Conservation (phyloP, 2,329 filamentous ascomycete species). For the Rhytidhysteron rufulum region DNA sequence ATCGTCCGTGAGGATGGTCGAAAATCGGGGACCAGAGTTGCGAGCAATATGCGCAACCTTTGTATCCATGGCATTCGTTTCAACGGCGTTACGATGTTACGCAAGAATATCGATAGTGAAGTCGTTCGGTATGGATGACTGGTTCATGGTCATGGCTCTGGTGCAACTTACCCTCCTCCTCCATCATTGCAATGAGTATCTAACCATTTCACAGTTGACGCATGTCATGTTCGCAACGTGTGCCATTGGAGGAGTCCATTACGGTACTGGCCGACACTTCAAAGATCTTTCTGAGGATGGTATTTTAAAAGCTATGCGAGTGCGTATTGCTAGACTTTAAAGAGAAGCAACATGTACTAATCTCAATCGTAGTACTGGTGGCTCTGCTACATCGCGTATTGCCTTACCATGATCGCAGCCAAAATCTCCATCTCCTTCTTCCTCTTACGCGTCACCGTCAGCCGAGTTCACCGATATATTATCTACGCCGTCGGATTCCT, state of each 20-base stretch:
- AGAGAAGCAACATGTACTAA: background rate
- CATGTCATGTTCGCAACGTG: constrained; percentile 13
- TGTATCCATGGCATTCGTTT: constrained; percentile 17
- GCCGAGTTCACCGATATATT: constrained; percentile 26
- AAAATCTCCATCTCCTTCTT: constrained; percentile 33
- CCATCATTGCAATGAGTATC: constrained; percentile 8
- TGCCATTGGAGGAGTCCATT: constrained; percentile 14
- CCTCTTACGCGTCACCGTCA: constrained; percentile 30
- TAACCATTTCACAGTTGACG: constrained; percentile 20
- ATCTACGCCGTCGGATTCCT: constrained; percentile 35
- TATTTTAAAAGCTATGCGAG: constrained; percentile 20
- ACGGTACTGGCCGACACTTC: constrained; percentile 10
- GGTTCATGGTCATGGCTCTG: constrained; percentile 28
- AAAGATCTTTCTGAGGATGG: constrained; percentile 16
- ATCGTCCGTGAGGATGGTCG: background rate
- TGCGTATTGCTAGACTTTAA: background rate
- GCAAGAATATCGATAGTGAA: constrained; percentile 31
- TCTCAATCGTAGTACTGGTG: constrained; percentile 4
- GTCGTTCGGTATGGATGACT: constrained; percentile 33
- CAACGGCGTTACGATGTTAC: constrained; percentile 25
- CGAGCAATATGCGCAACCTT: constrained; percentile 27
- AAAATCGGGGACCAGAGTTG: constrained; percentile 29
- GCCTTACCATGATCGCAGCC: constrained; percentile 6
- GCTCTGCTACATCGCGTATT: constrained; percentile 7
- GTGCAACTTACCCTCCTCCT: constrained; percentile 13